Percentiles rank a stretch among this genome's conserved stretches.
Evolutionary conservation across 2,329 filamentous ascomycete genomes (phyloP).

Genomic region (Pyricularia pennisetigena): DNA sequence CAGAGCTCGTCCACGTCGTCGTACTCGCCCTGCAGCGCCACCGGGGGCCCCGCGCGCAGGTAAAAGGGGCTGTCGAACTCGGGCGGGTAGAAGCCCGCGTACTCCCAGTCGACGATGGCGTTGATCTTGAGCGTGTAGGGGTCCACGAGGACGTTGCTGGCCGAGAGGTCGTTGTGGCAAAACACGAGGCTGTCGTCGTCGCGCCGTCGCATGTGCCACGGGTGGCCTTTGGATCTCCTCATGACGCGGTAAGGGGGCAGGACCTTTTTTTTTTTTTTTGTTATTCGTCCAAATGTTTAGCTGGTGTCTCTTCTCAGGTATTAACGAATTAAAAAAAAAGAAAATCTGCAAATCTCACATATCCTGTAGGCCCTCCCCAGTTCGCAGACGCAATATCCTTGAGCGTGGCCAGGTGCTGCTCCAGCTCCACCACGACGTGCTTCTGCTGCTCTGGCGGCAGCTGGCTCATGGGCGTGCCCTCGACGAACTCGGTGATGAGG

Average conservation of each 20-base stretch:
- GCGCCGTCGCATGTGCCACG: conserved; percentile 13
- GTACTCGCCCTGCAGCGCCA: conserved; percentile 16
- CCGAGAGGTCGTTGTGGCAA: conserved; percentile 16
- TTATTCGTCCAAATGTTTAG: no score
- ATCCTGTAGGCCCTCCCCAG: conserved; percentile 17
- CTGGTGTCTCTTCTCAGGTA: no score
- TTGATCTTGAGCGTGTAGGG: conserved; percentile 15
- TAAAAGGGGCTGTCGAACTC: conserved; percentile 18
- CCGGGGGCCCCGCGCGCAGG: conserved; percentile 13
- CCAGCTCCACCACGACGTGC: conserved; percentile 17
- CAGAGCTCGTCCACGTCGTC: conserved; percentile 11
- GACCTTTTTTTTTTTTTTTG: conserved; percentile 11
- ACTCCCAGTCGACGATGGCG: conserved; percentile 19
- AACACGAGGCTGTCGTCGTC: conserved; percentile 13
- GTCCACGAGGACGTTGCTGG: conserved; percentile 16
- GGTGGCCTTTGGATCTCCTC: conserved; percentile 12
- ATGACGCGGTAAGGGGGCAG: conserved; percentile 20
- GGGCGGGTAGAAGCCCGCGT: conserved; percentile 16
- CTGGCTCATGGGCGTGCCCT: conserved; percentile 18
- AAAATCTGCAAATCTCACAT: no score
- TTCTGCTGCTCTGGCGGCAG: conserved; percentile 16
- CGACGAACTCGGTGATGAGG: conserved; percentile 19
- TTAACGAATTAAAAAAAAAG: no score
- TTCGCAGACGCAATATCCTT: conserved; percentile 16
- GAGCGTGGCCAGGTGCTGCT: conserved; percentile 15